These are phyloP conservation scores for Kwoniella heveanensis DNA, from an alignment of 768 basidiomycete genomes.

Conservation along the genomic window DNA sequence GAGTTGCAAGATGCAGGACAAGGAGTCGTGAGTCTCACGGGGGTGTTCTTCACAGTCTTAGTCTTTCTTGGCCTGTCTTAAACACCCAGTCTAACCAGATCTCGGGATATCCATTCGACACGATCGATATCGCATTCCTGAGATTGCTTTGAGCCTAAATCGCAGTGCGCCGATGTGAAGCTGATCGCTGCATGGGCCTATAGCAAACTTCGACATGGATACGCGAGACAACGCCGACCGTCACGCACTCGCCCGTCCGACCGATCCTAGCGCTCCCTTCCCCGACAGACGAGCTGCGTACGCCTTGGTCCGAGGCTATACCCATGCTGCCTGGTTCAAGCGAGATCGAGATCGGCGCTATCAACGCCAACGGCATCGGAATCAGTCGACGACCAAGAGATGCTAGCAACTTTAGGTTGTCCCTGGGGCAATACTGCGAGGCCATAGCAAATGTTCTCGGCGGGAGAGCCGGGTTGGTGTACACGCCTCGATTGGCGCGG, in stretches of 20 bases:
- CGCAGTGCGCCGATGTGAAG: too few relatives aligned
- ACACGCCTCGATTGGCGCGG: not conserved
- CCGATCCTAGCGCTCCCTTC: constrained; percentile 27
- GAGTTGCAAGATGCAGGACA: not conserved
- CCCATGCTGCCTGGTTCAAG: not conserved
- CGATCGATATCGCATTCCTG: too few relatives aligned
- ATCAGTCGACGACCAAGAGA: not conserved
- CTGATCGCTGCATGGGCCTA: too few relatives aligned
- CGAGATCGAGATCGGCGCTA: too few relatives aligned
- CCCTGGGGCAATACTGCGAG: too few relatives aligned
- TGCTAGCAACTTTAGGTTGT: too few relatives aligned
- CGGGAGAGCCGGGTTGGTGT: not conserved
- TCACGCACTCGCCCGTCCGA: constrained; percentile 20
- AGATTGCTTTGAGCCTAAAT: too few relatives aligned
- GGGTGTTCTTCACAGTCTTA: too few relatives aligned
- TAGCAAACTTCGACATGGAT: not conserved
- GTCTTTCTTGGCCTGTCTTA: too few relatives aligned
- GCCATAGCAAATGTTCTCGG: too few relatives aligned
- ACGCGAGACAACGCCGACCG: not conserved
- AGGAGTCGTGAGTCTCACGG: not conserved
- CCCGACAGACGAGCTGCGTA: constrained; percentile 12
- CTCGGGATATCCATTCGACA: too few relatives aligned
- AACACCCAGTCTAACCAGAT: too few relatives aligned
- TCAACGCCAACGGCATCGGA: not conserved
- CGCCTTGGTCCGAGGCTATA: not conserved